Evolutionary conservation across 1,284 basidiomycete species (phyloP), one percentile per base, ranked within the genome.

Genomic region (Somion occarium): DNA sequence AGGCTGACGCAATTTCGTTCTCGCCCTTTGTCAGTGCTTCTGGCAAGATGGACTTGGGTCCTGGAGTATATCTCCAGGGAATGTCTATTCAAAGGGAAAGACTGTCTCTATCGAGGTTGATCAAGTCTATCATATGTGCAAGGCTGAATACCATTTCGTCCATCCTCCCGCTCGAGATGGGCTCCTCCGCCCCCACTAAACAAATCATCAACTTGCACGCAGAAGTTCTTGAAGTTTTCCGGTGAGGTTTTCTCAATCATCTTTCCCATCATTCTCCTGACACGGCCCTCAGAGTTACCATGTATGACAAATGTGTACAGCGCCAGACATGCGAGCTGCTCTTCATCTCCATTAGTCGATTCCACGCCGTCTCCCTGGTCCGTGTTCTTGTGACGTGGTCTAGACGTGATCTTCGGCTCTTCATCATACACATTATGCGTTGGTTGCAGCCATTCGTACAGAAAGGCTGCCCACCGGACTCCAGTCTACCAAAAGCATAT

Each of bases 121-220:
- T 51, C 19, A 30, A 44, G 26, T 46, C 18, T 13, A 44, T 37
- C 22, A 25, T 51, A 5, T 51, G 49, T 25, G 49, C 44, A 3
- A 45, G 49, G 23, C 27, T 51, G 25, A 51, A 51, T 23, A 44
- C 20, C 18, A 51, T 51, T 7, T 44, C 49, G 15, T 45, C 49
- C 5, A 24, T 45, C 5, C 23, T 51, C 25, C 25, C 24, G 9
- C 5, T 37, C 25, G 27, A 46, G n/a, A n/a, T 27, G 3, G 42
- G 23, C 9, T 47, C 25, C 34, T 12, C 20, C 30, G 11, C 11
- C 5, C 49, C 43, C 9, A 22, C 23, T 9, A n/a, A 26, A 11
- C 25, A 43, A 19, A 43, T 24, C 15, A 34, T 38, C 7, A 34
- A 43, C 22, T 37, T 45, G 13, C 43, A 47, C 27, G 44, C 49